These are phyloP conservation scores for Diplodia seriata DNA, from an alignment of 2,329 filamentous ascomycete genomes.

Conservation along the genomic window DNA sequence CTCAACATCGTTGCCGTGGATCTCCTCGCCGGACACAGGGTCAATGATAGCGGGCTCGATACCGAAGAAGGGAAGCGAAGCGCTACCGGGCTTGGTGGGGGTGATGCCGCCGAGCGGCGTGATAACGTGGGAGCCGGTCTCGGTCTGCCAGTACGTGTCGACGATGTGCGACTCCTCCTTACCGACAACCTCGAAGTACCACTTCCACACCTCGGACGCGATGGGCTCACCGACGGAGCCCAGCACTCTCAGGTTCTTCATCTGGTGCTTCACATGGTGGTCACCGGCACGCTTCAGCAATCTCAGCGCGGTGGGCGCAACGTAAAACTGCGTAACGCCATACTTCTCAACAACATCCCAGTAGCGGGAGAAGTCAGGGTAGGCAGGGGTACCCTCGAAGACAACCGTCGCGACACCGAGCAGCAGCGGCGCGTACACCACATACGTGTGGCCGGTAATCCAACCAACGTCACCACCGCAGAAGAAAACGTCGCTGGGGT, in stretches of 20 bases:
- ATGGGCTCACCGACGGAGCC: slow-evolving; percentile 98
- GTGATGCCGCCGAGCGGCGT: slow-evolving; percentile 91
- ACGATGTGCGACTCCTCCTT: slow-evolving; percentile 92
- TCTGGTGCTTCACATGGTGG: slow-evolving; percentile 85
- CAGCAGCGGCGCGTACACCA: slow-evolving; percentile 93
- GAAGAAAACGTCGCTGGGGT: slow-evolving; percentile 92
- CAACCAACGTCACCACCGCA: slow-evolving; percentile 98
- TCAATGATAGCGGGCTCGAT: slow-evolving; percentile 98
- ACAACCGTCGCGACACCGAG: slow-evolving; percentile 94
- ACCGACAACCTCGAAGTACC: slow-evolving; percentile 96
- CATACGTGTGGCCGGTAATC: slow-evolving; percentile 99
- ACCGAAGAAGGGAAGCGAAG: slow-evolving; percentile 96
- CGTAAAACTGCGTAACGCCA: slow-evolving; percentile 96
- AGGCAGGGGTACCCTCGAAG: slow-evolving; percentile 96
- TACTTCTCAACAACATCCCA: slow-evolving; percentile 98
- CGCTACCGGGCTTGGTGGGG: slow-evolving; percentile 94
- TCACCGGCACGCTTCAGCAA: slow-evolving; percentile 95
- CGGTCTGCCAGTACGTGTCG: slow-evolving; percentile 99
- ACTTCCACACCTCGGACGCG: slow-evolving; percentile 98
- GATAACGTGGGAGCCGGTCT: slow-evolving; percentile 96
- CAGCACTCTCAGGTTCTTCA: slow-evolving; percentile 87
- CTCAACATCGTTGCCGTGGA: slow-evolving; percentile 95
- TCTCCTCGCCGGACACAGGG: slow-evolving; percentile 90
- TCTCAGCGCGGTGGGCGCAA: slow-evolving; percentile 91
- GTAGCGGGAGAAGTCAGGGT: slow-evolving; percentile 97